Conservation (phyloP, 805 yeast species). For the Blastobotrys terrestris region DNA sequence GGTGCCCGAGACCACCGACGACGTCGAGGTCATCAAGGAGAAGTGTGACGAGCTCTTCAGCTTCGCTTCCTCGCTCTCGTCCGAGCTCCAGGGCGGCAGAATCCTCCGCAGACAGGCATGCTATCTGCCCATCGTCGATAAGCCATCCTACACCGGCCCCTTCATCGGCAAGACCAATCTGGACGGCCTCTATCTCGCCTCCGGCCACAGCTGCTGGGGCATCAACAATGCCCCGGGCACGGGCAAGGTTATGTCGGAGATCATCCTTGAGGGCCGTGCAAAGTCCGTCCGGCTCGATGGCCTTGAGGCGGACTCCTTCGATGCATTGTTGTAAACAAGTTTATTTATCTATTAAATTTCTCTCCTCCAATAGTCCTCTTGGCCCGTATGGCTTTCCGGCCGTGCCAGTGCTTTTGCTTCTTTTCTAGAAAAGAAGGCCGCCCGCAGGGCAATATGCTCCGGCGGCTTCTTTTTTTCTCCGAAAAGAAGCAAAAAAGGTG, state of each 20-base stretch:
- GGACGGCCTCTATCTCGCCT: conserved; percentile 65
- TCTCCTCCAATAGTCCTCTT: too few relatives aligned
- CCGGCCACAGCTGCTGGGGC: conserved; percentile 99
- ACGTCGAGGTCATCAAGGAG: conserved; percentile 78
- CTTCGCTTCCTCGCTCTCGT: conserved; percentile 71
- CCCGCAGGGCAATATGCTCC: too few relatives aligned
- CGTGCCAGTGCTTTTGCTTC: too few relatives aligned
- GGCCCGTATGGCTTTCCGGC: too few relatives aligned
- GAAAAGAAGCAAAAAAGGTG: too few relatives aligned
- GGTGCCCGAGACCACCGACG: conserved; percentile 90
- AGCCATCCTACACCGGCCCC: conserved; percentile 90
- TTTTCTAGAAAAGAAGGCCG: too few relatives aligned
- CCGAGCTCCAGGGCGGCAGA: conserved; percentile 64
- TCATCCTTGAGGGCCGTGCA: conserved; percentile 64
- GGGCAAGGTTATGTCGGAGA: conserved; percentile 86
- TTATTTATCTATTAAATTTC: neutral
- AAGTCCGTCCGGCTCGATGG: neutral
- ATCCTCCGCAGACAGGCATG: conserved; percentile 87
- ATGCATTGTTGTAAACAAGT: neutral
- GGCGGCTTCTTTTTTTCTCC: too few relatives aligned
- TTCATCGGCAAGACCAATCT: conserved; percentile 91
- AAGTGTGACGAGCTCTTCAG: conserved; percentile 83
- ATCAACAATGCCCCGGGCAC: conserved; percentile 97
- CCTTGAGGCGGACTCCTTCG: neutral
- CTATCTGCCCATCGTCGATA: conserved; percentile 88